Conservation (phyloP, 108 stramenopile genomes). For the Cyclotella cryptica region DNA sequence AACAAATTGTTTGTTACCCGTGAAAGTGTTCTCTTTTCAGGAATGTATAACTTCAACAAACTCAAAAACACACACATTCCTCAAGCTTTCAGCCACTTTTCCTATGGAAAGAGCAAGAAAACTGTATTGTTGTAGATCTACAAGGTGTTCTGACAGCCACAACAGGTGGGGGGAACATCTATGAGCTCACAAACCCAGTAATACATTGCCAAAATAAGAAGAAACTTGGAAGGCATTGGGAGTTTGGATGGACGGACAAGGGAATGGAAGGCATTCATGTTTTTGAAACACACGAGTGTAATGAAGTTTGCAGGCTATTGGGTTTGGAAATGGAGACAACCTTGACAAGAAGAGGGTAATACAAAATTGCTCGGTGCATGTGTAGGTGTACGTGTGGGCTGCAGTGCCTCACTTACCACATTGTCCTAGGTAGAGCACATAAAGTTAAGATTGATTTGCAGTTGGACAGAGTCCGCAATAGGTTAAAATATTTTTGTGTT, state of each 20-base stretch:
- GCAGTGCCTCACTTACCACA: too few species aligned
- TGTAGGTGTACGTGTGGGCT: too few species aligned
- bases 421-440: too few species aligned
- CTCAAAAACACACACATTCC: constrained; percentile 38
- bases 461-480: too few species aligned
- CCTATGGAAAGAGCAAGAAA: constrained; percentile 50
- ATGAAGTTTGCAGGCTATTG: constrained; percentile 47
- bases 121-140: constrained; percentile 59
- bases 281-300: constrained; percentile 51
- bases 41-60: constrained; percentile 18
- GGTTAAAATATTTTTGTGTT: too few species aligned
- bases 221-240: constrained; percentile 16
- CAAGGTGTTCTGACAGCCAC: constrained; percentile 52
- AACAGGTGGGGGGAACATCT: constrained; percentile 32
- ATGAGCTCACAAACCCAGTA: constrained; percentile 56
- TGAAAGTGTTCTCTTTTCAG: constrained; percentile 4
- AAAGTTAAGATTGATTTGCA: too few species aligned
- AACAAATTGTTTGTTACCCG: constrained; percentile 18
- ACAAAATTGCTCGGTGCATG: too few species aligned
- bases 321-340: constrained; percentile 37
- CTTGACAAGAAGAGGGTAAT: too few species aligned
- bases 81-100: constrained; percentile 61
- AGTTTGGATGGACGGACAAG: constrained; percentile 58
- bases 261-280: constrained; percentile 55
- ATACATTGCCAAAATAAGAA: constrained; percentile 43